These are phyloP conservation scores for Kodamaea lidongshanica DNA, from an alignment of 805 yeast species.

Conservation along the genomic window DNA sequence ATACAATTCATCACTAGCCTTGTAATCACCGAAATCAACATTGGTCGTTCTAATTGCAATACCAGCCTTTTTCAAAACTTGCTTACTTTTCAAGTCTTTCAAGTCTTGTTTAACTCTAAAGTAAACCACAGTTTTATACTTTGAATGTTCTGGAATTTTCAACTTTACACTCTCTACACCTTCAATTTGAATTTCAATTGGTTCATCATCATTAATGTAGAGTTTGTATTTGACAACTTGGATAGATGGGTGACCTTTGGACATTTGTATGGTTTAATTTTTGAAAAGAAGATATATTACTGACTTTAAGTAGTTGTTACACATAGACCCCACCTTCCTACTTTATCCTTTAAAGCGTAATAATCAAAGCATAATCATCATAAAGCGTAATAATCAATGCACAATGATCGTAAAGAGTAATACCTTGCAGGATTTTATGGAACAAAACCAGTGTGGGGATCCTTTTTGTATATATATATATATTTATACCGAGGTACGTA, in stretches of 20 bases:
- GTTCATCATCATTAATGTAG: constrained; percentile 24
- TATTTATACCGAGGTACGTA: too few species aligned
- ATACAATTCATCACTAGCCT: constrained; percentile 30
- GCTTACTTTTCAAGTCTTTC: constrained; percentile 28
- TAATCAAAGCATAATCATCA: too few species aligned
- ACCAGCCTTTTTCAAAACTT: constrained; percentile 32
- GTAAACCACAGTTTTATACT: constrained; percentile 26
- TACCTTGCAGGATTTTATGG: too few species aligned
- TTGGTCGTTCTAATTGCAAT: constrained; percentile 26
- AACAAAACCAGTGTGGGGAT: too few species aligned
- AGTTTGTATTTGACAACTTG: constrained; percentile 26
- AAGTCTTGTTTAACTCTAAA: constrained; percentile 27
- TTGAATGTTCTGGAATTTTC: constrained; percentile 33
- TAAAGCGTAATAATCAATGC: too few species aligned
- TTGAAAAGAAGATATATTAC: too few species aligned
- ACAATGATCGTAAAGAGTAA: too few species aligned
- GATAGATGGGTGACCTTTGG: constrained; percentile 25
- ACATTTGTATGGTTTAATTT: too few species aligned
- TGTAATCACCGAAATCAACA: constrained; percentile 25
- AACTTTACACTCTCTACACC: constrained; percentile 20
- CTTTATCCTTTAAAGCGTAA: too few species aligned
- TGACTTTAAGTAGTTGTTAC: too few species aligned
- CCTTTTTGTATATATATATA: too few species aligned
- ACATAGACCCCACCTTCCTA: too few species aligned
- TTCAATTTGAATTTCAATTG: constrained; percentile 20